These are phyloP conservation scores for Russula olivacea DNA, from an alignment of 768 basidiomycete genomes.

Conservation along the genomic window DNA sequence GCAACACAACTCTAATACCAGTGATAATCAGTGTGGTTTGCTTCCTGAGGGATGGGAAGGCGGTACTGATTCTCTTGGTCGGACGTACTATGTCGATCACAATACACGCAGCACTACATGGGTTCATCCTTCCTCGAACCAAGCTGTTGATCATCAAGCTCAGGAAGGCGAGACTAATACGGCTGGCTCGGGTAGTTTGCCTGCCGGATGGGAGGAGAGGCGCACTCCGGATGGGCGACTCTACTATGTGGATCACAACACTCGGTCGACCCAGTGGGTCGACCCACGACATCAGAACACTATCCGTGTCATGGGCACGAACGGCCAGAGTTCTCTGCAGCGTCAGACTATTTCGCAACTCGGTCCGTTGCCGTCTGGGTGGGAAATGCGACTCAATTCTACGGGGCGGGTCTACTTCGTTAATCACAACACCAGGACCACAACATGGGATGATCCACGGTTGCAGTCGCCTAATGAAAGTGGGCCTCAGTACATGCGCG, in stretches of 20 bases:
- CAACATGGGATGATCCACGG: slow-evolving; percentile 99
- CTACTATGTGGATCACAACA: slow-evolving; percentile 99
- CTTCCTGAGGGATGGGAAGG: slow-evolving; percentile 94
- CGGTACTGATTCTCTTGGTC: slow-evolving; percentile 89
- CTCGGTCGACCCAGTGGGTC: slow-evolving; percentile 99
- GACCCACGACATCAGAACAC: slow-evolving; percentile 96
- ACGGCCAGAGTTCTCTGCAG: slow-evolving; percentile 83
- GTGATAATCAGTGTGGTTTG: slow-evolving; percentile 88
- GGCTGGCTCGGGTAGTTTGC: slow-evolving; percentile 83
- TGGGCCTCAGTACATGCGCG: slow-evolving; percentile 99
- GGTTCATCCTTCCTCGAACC: slow-evolving; percentile 83
- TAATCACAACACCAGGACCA: slow-evolving; percentile 99
- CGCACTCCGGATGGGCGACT: slow-evolving; percentile 99
- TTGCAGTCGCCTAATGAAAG: slow-evolving; percentile 91
- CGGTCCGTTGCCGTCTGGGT: slow-evolving; percentile 93
- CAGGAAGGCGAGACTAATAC: slow-evolving; percentile 76
- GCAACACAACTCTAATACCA: slow-evolving; percentile 84
- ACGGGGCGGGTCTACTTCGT: slow-evolving; percentile 99
- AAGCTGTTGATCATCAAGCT: slow-evolving; percentile 60
- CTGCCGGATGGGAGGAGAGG: slow-evolving; percentile 98
- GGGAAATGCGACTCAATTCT: slow-evolving; percentile 99
- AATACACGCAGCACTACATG: slow-evolving; percentile 96
- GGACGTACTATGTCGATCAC: slow-evolving; percentile 98
- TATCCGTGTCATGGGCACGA: slow-evolving; percentile 95
- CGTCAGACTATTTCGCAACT: slow-evolving; percentile 97